Conservation (phyloP, 2,329 filamentous ascomycete species). For the Escovopsis sp. region DNA sequence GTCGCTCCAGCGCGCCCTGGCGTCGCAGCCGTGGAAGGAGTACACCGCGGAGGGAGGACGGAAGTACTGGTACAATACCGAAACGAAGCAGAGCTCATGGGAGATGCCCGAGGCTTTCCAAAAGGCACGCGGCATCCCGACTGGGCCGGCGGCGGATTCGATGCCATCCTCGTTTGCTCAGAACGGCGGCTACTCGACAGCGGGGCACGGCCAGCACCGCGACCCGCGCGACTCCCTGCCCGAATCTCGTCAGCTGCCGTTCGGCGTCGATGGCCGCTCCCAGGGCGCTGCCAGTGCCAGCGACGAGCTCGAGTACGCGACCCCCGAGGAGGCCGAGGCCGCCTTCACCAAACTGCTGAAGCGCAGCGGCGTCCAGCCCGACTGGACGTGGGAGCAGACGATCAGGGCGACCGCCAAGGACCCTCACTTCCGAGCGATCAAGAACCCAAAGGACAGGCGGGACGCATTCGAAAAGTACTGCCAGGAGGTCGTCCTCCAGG, state of each 20-base stretch:
- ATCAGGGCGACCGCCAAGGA: constrained; percentile 79
- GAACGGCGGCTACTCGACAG: constrained; percentile 22
- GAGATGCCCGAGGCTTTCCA: constrained; percentile 79
- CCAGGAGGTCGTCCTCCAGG: constrained; percentile 74
- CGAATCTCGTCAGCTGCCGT: constrained; percentile 43
- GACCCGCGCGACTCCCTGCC: constrained; percentile 22
- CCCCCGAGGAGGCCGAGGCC: constrained; percentile 74
- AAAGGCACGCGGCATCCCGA: constrained; percentile 49
- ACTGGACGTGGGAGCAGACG: constrained; percentile 86
- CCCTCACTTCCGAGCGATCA: constrained; percentile 81
- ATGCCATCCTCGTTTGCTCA: constrained; percentile 27
- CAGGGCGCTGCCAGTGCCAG: constrained; percentile 46
- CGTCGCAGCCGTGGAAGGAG: constrained; percentile 82
- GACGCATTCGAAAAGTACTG: constrained; percentile 91
- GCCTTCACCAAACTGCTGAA: constrained; percentile 86
- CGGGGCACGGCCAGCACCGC: constrained; percentile 20
- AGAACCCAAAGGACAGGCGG: constrained; percentile 82
- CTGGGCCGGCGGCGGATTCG: constrained; percentile 25
- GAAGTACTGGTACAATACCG: constrained; percentile 91
- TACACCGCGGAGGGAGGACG: constrained; percentile 74
- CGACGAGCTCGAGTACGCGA: constrained; percentile 64
- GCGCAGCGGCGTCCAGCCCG: constrained; percentile 69
- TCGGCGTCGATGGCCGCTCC: constrained; percentile 38
- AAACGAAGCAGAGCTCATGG: constrained; percentile 88
- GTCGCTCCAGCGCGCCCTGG: constrained; percentile 51